Base-by-base conservation (phyloP, 2,329 filamentous ascomycete species). In the Ceratocystis cubensis region DNA sequence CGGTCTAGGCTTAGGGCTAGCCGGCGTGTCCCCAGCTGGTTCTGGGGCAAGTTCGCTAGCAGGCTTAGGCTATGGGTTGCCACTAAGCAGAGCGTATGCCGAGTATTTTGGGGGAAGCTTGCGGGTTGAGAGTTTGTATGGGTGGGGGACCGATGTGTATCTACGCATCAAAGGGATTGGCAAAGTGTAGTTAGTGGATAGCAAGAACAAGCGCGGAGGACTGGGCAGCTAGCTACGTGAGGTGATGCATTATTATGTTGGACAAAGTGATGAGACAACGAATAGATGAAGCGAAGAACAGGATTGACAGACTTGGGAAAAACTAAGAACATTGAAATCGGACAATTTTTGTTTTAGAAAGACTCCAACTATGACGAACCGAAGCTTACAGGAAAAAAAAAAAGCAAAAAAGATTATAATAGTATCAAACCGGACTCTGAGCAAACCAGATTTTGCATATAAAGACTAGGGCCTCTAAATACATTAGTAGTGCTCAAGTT, bases 61-160 rank as follows among this genome's bases (percentile, higher is more conserved):
- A 0, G 94, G 94, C 0, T 76, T 99, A 62, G 94, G 94, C 0
- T 99, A 99, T 74, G 94, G 94, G 0, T 74, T 99, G 69, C 94
- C 94, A 1, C 77, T 99, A 25, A 91, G 91, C 65, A 82, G 94
- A 69, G 93, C 94, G 0, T 99, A 99, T 73, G 94, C 94, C 0
- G 93, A 99, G 78, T 99, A 97, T 72, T 99, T 99, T 79, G 94
- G 94, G 1, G 94, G 94, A 0, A 92, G 92, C 2, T 94, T 99
- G 67, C 87, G 87, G 3, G 87, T 99, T n/a, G 93, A 99, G 80
- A 96, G 91, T 74, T 76, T 97, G 61, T 94, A 91, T 79, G 93
- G 94, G 3, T 99, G 94, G 94, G 94, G 84, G 3, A 85, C 84
- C 5, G 85, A 88, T 72, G 86, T 88, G 1, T 88, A 88, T 71